Evolutionary conservation across 1,284 basidiomycete species (phyloP).

Genomic region (Ustilago bromivora): DNA sequence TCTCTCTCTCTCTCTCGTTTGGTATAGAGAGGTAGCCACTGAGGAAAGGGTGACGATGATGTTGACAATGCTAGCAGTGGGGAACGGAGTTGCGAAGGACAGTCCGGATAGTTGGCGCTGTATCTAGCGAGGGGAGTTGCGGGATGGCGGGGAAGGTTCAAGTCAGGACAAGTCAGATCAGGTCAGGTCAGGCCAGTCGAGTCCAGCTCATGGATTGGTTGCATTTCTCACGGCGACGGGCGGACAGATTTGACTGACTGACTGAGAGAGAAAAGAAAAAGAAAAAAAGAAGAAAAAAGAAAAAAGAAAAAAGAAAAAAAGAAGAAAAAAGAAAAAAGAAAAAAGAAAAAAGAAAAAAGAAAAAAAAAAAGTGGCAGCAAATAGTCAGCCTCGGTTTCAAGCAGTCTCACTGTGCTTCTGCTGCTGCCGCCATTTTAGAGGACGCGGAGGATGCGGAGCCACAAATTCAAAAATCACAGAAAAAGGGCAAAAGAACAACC

Average conservation of each 20-base stretch:
- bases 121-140: not conserved
- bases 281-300: fast-evolving
- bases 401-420: slow-evolving; percentile 7
- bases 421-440: not conserved
- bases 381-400: not conserved
- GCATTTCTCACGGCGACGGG: too few relatives aligned
- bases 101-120: not conserved
- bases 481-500: not conserved
- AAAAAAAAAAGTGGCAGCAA: not conserved
- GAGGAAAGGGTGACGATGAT: not conserved
- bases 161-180: not conserved
- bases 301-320: too few relatives aligned
- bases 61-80: not conserved
- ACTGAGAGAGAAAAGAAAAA: slow-evolving; percentile 2
- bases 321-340: too few relatives aligned
- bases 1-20: not conserved
- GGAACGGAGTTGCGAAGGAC: slow-evolving; percentile 6
- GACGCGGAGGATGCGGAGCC: slow-evolving; percentile 10
- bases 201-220: not conserved
- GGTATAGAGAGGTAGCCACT: not conserved
- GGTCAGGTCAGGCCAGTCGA: not conserved
- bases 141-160: slow-evolving; percentile 5
- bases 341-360: too few relatives aligned
- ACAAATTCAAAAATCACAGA: not conserved
- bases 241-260: not conserved